These are phyloP conservation scores for Amaranthus tricolor DNA, from an alignment of 179 eudicot species.

Conservation along the genomic window DNA sequence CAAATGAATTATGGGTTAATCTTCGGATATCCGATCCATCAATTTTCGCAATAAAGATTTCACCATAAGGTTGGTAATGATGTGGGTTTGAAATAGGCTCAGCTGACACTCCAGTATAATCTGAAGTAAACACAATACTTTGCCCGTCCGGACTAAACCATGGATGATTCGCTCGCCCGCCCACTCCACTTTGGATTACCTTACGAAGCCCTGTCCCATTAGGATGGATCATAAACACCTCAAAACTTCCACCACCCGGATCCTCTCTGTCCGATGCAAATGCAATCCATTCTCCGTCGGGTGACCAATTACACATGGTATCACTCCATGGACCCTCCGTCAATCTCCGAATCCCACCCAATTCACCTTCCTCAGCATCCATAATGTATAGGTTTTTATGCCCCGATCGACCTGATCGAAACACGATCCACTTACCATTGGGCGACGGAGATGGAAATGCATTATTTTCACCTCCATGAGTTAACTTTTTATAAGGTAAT, in stretches of 20 bases:
- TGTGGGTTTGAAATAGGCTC: constrained; percentile 81
- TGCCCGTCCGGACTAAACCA: constrained; percentile 79
- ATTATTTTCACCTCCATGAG: constrained; percentile 67
- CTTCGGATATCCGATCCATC: constrained; percentile 64
- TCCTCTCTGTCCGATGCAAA: constrained; percentile 66
- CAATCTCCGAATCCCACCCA: constrained; percentile 40
- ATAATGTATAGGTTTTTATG: constrained; percentile 78
- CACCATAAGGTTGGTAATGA: constrained; percentile 83
- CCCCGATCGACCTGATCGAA: constrained; percentile 77
- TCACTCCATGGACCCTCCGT: constrained; percentile 85
- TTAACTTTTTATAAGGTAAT: constrained; percentile 35
- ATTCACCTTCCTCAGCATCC: constrained; percentile 71
- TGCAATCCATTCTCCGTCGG: constrained; percentile 80
- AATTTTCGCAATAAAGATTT: constrained; percentile 50
- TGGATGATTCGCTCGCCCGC: constrained; percentile 76
- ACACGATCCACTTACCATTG: constrained; percentile 76
- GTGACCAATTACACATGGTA: constrained; percentile 88
- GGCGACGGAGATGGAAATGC: constrained; percentile 90
- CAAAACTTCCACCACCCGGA: constrained; percentile 68
- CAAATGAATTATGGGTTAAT: constrained; percentile 74
- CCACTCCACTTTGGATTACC: constrained; percentile 62
- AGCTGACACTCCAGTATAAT: constrained; percentile 77
- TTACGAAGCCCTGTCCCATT: constrained; percentile 72
- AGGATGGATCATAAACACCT: constrained; percentile 61
- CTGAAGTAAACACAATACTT: constrained; percentile 62